Evolutionary conservation across 768 basidiomycete genomes (phyloP), one percentile per base, ranked within the genome.

Genomic region (Kwoniella botswanensis): DNA sequence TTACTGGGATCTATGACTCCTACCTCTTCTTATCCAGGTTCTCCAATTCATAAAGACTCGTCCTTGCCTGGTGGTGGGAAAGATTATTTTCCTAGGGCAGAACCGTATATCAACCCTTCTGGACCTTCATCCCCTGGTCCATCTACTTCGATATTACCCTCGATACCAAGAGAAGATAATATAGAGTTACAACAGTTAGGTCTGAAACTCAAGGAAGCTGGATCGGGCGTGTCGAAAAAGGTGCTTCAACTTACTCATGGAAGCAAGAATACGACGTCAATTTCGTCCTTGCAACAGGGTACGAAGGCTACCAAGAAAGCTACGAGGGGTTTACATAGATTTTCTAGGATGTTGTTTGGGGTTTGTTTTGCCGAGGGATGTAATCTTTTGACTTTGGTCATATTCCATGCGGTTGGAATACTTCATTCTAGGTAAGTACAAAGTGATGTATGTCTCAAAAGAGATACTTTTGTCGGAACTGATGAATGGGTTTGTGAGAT

Each of bases 351-450:
- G 15, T 67, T 81, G 29, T 82, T 83, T 68, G 79, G 77, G 15
- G 42, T 82, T 4, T 81, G 79, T 54, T 76, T 82, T 56, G 77
- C 80, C 7, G 82, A 83, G 53, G 55, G 72, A 18, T 78, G 80
- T 56, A 77, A 78, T 21, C 70, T 83, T 11, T 58, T 83, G 21
- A 75, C 76, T 1, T 70, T 83, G 26, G 82, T 83, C 56, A 78
- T 82, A 62, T 79, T 82, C 57, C 78, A 83, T 64, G 71, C 81
- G 7, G n/a, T 77, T 6, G 81, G 79, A 3, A 71, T 83, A 29
- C 65, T 83, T 18, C 76, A 80, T 62, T 68, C 76, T 1, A 70
- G 81, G 81, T 80, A 59, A 74, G 75, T 65, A 43, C 15, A 5
- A 17, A 10, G 41, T 6, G 58, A 4, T 50, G 5, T 29, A 22